Evolutionary conservation across 495 filamentous ascomycete species (phyloP), one percentile per base, ranked within the genome.

Genomic region (Terfezia boudieri): DNA sequence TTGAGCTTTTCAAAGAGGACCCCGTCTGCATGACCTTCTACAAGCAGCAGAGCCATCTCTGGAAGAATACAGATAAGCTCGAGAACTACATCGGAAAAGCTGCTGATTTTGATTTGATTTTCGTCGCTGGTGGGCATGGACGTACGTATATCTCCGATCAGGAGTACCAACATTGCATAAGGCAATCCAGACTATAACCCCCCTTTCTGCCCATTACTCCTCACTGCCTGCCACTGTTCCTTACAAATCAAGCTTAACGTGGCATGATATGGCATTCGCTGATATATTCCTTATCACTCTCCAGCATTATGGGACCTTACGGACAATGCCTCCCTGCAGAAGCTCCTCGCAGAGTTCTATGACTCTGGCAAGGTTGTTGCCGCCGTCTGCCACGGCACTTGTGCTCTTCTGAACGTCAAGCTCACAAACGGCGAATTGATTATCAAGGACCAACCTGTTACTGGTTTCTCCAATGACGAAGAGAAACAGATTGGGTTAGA

Each of bases 51-150:
- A 60, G 71, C 48, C 53, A 66, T 2, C 66, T 82, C 4, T 86
- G 80, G 79, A 75, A 77, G 61, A 70, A 78, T 36, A 84, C 82
- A 0, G 56, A 70, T 2, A 72, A 72, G 55, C 62, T 86, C 1
- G 57, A 66, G 0, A 61, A 70, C 3, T 69, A 82, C 50, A 43
- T 73, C 0, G 74, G 76, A 0, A 69, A 70, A 35, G 73, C 73
- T 0, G 64, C 56, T 46, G 78, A 84, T 49, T 86, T 77, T 61
- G 81, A 77, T 53, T 82, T 77, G 23, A 66, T 86, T 49, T 84
- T 80, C 65, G 84, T 74, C 64, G 80, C 83, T 11, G 83, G 83
- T 59, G 83, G 83, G 23, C 79, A 86, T 67, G 83, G 82, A n/a
- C 82, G 76, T 78, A 67, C 51, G 75, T 69, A 17, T 14, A 51